These are phyloP conservation scores for Neobulgaria alba DNA, from an alignment of 2,329 filamentous ascomycete species.

Conservation along the genomic window DNA sequence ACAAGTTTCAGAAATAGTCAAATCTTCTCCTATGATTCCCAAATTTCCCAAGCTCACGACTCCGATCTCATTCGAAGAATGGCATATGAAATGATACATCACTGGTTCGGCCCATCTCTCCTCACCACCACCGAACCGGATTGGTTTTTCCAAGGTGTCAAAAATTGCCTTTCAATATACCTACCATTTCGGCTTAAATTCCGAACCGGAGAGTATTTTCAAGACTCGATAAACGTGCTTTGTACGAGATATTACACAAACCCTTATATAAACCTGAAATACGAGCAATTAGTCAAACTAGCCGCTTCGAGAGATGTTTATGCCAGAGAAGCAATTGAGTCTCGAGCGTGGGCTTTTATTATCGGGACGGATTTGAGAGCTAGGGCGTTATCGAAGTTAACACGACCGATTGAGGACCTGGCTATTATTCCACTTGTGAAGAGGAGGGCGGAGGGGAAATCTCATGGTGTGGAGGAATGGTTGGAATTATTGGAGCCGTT, in stretches of 20 bases:
- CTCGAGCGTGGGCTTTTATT: conserved; percentile 14
- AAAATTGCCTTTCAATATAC: conserved; percentile 16
- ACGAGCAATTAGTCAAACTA: conserved; percentile 7
- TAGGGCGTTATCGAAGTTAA: conserved; percentile 10
- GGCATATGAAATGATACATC: conserved; percentile 16
- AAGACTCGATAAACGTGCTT: conserved; percentile 16
- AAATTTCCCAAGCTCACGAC: conserved; percentile 13
- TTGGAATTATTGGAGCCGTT: conserved; percentile 9
- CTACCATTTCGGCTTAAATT: conserved; percentile 19
- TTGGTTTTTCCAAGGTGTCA: conserved; percentile 19
- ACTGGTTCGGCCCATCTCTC: conserved; percentile 11
- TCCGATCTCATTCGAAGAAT: conserved; percentile 19
- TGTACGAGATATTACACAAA: conserved; percentile 20
- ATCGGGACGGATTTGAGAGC: conserved; percentile 9
- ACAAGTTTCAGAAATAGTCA: conserved; percentile 14
- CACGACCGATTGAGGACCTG: conserved; percentile 14
- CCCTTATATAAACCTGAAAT: conserved; percentile 11
- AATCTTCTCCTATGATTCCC: conserved; percentile 19
- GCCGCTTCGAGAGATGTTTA: conserved; percentile 3
- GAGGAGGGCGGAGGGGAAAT: conserved; percentile 4
- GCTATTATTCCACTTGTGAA: conserved; percentile 12
- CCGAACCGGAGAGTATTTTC: conserved; percentile 18
- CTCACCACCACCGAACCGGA: conserved; percentile 5
- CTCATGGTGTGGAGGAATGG: conserved; percentile 14
- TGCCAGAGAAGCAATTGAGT: conserved; percentile 10